Percentiles rank a stretch among this genome's conserved stretches.
Conservation (phyloP, 164 flowering plant species). For the Cinnamomum chago region DNA sequence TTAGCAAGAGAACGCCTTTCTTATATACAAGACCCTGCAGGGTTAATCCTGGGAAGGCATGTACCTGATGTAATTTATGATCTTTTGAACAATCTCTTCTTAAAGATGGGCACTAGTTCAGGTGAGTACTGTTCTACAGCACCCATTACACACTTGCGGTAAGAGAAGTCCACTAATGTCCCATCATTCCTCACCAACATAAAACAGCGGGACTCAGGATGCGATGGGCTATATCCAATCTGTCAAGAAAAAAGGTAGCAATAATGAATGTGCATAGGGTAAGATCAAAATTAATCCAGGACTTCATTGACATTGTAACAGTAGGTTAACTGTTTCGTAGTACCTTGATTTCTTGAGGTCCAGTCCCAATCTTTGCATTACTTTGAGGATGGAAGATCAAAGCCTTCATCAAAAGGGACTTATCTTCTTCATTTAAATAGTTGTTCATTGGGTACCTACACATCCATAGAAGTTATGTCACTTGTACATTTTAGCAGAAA, state of each 20-base stretch:
- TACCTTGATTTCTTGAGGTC: conserved; percentile 67
- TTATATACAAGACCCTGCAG: no score
- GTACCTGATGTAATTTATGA: background rate
- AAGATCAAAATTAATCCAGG: background rate
- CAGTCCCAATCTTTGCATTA: conserved; percentile 62
- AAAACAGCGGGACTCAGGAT: conserved; percentile 57
- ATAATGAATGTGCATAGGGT: background rate
- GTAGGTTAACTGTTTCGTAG: background rate
- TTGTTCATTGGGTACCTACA: conserved; percentile 53
- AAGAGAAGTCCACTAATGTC: conserved; percentile 73
- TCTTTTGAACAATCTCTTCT: conserved; percentile 2
- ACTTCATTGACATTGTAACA: background rate
- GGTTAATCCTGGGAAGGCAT: no score
- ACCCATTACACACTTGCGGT: conserved; percentile 63
- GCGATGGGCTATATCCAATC: conserved; percentile 50
- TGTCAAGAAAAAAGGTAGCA: conserved; percentile 21
- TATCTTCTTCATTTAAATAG: conserved; percentile 44
- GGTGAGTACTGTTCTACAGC: conserved; percentile 54
- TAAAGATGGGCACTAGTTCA: conserved; percentile 1
- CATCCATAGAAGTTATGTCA: background rate
- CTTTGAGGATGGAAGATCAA: conserved; percentile 63
- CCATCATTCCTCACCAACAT: conserved; percentile 57
- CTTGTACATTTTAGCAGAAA: background rate
- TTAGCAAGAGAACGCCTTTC: no score
- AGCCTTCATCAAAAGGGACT: conserved; percentile 44